A percentile compares a stretch with the other conserved stretches of the same genome.
Conservation (phyloP, 768 basidiomycete species). For the Trametes cubensis region DNA sequence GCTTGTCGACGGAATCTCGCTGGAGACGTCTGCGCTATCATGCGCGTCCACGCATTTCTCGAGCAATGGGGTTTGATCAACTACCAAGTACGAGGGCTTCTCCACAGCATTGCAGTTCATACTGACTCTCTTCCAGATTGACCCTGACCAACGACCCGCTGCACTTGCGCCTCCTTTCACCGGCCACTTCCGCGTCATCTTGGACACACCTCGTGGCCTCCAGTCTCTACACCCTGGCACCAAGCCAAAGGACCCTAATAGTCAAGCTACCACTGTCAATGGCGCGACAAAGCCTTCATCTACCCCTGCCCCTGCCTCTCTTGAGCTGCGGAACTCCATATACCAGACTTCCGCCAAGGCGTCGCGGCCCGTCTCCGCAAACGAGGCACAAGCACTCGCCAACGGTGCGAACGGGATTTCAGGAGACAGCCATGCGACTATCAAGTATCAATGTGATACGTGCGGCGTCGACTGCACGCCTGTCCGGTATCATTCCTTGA, state of each 20-base stretch:
- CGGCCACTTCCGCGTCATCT: slow-evolving; percentile 96
- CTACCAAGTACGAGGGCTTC: slow-evolving; percentile 75
- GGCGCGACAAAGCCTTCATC: slow-evolving; percentile 46
- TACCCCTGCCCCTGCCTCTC: slow-evolving; percentile 62
- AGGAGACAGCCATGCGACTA: slow-evolving; percentile 38
- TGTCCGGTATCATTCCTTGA: slow-evolving; percentile 89
- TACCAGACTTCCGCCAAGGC: slow-evolving; percentile 87
- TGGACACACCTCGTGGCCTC: slow-evolving; percentile 95
- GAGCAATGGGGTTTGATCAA: slow-evolving; percentile 99
- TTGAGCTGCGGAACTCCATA: slow-evolving; percentile 86
- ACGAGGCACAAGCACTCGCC: slow-evolving; percentile 69
- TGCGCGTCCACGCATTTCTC: slow-evolving; percentile 98
- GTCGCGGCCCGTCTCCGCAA: slow-evolving; percentile 65
- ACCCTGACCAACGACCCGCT: slow-evolving; percentile 94
- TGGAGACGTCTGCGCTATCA: slow-evolving; percentile 97
- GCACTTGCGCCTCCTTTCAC: slow-evolving; percentile 96
- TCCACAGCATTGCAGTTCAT: not conserved
- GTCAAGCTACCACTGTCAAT: slow-evolving; percentile 48
- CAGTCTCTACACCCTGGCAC: slow-evolving; percentile 90
- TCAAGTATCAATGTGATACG: slow-evolving; percentile 82
- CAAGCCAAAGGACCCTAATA: slow-evolving; percentile 50
- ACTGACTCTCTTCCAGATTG: slow-evolving; percentile 61
- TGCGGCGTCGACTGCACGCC: slow-evolving; percentile 93
- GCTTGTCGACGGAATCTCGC: slow-evolving; percentile 95
- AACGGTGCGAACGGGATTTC: slow-evolving; percentile 54